A percentile compares a stretch with the other conserved stretches of the same genome.
Conservation (phyloP, 129 eudicot species). For the Oenanthe sinensis region DNA sequence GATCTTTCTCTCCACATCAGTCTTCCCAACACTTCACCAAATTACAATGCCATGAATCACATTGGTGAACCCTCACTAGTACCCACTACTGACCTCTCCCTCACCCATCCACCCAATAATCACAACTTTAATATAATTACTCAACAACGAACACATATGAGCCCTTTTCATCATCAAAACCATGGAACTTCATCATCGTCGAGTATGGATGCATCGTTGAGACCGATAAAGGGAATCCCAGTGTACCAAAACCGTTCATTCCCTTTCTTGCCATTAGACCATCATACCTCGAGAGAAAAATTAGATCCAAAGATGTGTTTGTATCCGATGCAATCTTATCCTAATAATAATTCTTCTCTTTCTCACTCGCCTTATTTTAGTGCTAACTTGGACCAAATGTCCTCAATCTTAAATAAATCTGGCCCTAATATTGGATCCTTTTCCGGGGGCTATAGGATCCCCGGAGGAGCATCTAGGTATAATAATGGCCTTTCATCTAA, state of each 20-base stretch:
- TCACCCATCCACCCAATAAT: constrained; percentile 34
- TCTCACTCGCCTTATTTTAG: constrained; percentile 28
- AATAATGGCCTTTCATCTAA: constrained; percentile 28
- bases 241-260: constrained; percentile 74
- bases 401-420: constrained; percentile 16
- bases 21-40: constrained; percentile 43
- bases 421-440: constrained; percentile 22
- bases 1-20: constrained; percentile 93
- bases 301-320: constrained; percentile 63
- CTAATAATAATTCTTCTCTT: constrained; percentile 20
- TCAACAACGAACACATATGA: constrained; percentile 15
- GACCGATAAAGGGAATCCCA: constrained; percentile 86
- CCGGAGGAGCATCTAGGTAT: constrained; percentile 36
- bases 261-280: constrained; percentile 55
- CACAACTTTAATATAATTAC: background rate
- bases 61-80: constrained; percentile 1
- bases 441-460: constrained; percentile 18
- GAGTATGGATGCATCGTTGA: constrained; percentile 24
- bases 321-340: constrained; percentile 28
- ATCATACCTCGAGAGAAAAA: constrained; percentile 26
- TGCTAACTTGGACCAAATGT: constrained; percentile 31
- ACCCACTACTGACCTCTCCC: constrained; percentile 52
- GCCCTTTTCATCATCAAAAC: constrained; percentile 16
- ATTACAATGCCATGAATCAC: constrained; percentile 1
- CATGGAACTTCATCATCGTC: constrained; percentile 23